Evolutionary conservation across 441 rosid species (phyloP), one percentile per base, ranked within the genome.

Genomic region (Daphne laureola): DNA sequence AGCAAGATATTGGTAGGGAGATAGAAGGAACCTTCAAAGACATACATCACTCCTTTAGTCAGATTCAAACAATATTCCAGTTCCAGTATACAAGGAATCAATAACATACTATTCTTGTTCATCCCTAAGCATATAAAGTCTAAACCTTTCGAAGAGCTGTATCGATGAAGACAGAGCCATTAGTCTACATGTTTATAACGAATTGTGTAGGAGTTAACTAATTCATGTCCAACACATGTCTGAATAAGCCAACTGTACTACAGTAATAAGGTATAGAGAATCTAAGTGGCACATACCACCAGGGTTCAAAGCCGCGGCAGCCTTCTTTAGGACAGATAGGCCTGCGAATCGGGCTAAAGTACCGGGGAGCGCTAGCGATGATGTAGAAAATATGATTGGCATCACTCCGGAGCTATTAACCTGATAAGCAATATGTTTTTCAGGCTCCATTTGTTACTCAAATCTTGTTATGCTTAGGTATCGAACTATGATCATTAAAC

Each of bases 311-410:
- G 95, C 87, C 42, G 81, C 21, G 56, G 98, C 97, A 65, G 83
- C 86, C 1, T 83, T 89, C 81, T 87, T 93, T 44, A 93, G 70
- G 9, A 75, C 89, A 70, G 83, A 72, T 49, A 85, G 66, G 59
- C 97, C 97, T 8, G 96, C 87, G 64, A 89, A 93, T 56, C 97
- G 81, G n/a, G 93, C 99, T 47, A 85, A 72, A 46, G 99, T 93
- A 58, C 87, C 96, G 0, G 98, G 99, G 61, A 93, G 97, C 64
- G 97, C 93, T 48, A 93, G 68, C 42, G 97, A 84, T 25, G 99
- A 93, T 59, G 99, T 93, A 27, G 99, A 93, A 61, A 91, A 91
- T 73, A 91, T 86, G 58, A 92, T 92, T 57, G 98, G 95, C 96
- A 88, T 92, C 63, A 92, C 98, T 43, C 98, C 98, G 56, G 96